Base-by-base conservation (phyloP, 2,329 filamentous ascomycete species). In the Monosporascus sp. region DNA sequence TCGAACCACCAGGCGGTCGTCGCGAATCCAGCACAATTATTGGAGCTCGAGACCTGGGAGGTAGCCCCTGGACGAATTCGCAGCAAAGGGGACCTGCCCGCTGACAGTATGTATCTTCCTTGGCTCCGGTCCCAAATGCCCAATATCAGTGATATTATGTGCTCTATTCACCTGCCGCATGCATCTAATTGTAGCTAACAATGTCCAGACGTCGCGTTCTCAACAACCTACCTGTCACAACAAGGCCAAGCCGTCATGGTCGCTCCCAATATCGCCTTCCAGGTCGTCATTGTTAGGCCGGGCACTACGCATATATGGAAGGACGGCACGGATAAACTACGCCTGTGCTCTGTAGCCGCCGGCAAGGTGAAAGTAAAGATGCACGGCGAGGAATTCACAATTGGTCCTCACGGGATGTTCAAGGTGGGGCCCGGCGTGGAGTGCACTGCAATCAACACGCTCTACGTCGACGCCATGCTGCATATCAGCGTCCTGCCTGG, bases 321-420 rank as follows among this genome's bases (percentile, higher is more conserved):
- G n/a, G 61, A 60, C 0, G 63, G 69, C 5, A 39, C 60, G 1
- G 55, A 65, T 37, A 69, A 63, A 49, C 50, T 74, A 2, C 72
- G 73, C 14, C 65, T 70, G 2, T 75, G 72, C 50, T 74, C 71
- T 3, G 61, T 77, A 1, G 69, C 70, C 0, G 54, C 64, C 1
- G 75, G 75, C 27, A 77, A 77, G 56, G 56, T 77, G 1, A 65
- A 64, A 18, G 64, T 77, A 1, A 72, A 65, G 37, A 67, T 71
- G 44, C 57, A 60, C 6, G 70, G 61, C 2, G 58, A 68, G n/a
- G 61, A 67, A 5, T 74, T 78, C 41, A 56, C 62, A 0, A 60
- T 79, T 3, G 78, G 78, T 0, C 66, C 69, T 1, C 70, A 75
- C 50, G 75, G 78, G 25, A 65, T 75, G 59, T 76, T 80, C 55